Evolutionary conservation across 208 protist species (phyloP), one percentile per base, ranked within the genome.

Genomic region (Blechomonas ayalai): DNA sequence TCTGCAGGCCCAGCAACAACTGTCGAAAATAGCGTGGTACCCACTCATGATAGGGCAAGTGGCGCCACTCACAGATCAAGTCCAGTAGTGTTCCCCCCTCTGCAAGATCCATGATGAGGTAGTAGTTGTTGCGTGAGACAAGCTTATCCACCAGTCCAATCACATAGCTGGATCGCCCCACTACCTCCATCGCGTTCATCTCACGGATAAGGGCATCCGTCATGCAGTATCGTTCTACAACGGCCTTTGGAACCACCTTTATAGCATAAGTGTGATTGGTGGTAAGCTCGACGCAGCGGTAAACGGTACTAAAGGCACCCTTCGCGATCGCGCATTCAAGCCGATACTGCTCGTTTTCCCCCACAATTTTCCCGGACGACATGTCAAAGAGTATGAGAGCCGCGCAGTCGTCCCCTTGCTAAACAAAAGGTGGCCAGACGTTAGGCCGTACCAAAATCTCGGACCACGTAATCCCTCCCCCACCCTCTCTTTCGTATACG

Each of bases 271-370:
- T 12, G 13, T 33, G 9, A 31, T 52, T 56, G 2, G 70, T 70
- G 3, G 29, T 37, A 13, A 79, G 34, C 15, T 76, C 51, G 2
- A 53, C 59, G 57, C 80, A 92, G 29, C 59, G 68, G 58, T 89
- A 88, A n/a, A 92, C 84, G 1, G 55, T 73, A 51, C 80, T 90
- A 51, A 92, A 92, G 24, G 77, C 79, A 22, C 84, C 84, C 5
- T 67, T 72, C 5, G 77, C 79, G 23, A 92, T 61, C 1, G 46
- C 38, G 32, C 56, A 55, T 1, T 70, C 73, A 32, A 92, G 63
- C 26, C 62, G 66, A 44, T 92, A 92, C 47, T 61, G 63, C 37
- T 59, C 52, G 31, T 19, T 20, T 25, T 78, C 68, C 0, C 68
- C 72, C 32, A 87, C 36, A 18, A 87, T 66, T 45, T 88, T 88